Evolutionary conservation across 441 rosid genomes (phyloP).

Genomic region (Croton laevigatus): DNA sequence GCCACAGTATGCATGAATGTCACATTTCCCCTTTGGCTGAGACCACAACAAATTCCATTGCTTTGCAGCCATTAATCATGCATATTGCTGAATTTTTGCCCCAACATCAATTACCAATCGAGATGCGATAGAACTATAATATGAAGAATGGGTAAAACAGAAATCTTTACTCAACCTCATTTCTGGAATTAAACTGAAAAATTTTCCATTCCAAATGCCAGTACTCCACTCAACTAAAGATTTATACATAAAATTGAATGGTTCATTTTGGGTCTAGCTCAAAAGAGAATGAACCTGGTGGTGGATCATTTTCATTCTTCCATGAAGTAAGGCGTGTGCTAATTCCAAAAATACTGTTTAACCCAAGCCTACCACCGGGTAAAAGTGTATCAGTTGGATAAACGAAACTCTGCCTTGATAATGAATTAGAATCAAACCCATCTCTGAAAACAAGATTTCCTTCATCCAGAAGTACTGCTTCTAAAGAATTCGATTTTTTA

Average conservation of each 20-base stretch:
- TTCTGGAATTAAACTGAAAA: constrained; percentile 44
- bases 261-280: constrained; percentile 45
- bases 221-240: constrained; percentile 61
- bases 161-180: constrained; percentile 49
- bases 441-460: constrained; percentile 57
- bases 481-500: constrained; percentile 21
- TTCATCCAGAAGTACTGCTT: constrained; percentile 47
- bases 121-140: constrained; percentile 31
- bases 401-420: constrained; percentile 58
- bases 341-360: constrained; percentile 31
- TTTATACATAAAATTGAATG: constrained; percentile 36
- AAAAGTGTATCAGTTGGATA: constrained; percentile 56
- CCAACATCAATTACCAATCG: constrained; percentile 40
- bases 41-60: constrained; percentile 63
- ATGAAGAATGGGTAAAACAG: constrained; percentile 48
- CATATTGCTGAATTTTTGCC: constrained; percentile 49
- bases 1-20: constrained; percentile 61
- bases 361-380: constrained; percentile 50
- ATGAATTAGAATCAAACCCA: constrained; percentile 22
- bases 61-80: constrained; percentile 27
- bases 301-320: constrained; percentile 52
- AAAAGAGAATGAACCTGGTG: constrained; percentile 61
- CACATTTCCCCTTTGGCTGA: constrained; percentile 48
- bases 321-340: constrained; percentile 46
- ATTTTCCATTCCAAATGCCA: constrained; percentile 47